Evolutionary conservation across 1,284 basidiomycete species (phyloP).

Genomic region (Malassezia nana): DNA sequence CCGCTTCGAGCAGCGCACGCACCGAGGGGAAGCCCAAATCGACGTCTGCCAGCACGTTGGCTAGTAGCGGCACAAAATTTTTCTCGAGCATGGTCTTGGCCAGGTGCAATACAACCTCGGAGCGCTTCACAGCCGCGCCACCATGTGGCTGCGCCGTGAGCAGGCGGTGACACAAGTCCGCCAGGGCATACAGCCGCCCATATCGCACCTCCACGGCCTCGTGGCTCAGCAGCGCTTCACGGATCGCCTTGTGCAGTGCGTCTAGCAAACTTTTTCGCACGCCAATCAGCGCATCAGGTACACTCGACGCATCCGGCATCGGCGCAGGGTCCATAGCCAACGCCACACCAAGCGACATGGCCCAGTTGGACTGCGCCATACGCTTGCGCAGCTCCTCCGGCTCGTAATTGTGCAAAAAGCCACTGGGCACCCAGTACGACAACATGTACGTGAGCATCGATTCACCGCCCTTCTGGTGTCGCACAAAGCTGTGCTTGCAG

Average conservation of each 20-base stretch:
- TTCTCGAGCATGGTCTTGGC: constrained; percentile 99
- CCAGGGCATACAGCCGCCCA: constrained; percentile 74
- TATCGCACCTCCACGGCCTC: constrained; percentile 70
- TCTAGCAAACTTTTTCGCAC: constrained; percentile 85
- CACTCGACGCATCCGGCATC: constrained; percentile 52
- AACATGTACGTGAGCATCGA: constrained; percentile 35
- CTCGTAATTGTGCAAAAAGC: constrained; percentile 37
- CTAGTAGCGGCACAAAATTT: constrained; percentile 81
- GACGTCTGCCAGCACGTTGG: constrained; percentile 77
- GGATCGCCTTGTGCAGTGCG: constrained; percentile 72
- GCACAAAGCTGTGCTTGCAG: constrained; percentile 79
- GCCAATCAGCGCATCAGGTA: constrained; percentile 63
- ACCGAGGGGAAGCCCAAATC: constrained; percentile 93
- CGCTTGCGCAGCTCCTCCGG: constrained; percentile 40
- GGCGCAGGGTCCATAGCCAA: constrained; percentile 73
- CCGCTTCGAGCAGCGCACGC: constrained; percentile 68
- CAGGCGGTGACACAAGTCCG: constrained; percentile 77
- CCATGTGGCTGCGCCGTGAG: constrained; percentile 64
- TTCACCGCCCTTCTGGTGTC: constrained; percentile 54
- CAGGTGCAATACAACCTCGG: constrained; percentile 74
- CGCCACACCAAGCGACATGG: constrained; percentile 80
- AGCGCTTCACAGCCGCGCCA: constrained; percentile 12
- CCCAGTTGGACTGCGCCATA: constrained; percentile 56
- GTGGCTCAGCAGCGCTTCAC: constrained; percentile 59
- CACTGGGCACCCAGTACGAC: constrained; percentile 43